Evolutionary conservation across 805 yeast genomes (phyloP), one percentile per base, ranked within the genome.

Genomic region (Saccharomycopsis fodiens): DNA sequence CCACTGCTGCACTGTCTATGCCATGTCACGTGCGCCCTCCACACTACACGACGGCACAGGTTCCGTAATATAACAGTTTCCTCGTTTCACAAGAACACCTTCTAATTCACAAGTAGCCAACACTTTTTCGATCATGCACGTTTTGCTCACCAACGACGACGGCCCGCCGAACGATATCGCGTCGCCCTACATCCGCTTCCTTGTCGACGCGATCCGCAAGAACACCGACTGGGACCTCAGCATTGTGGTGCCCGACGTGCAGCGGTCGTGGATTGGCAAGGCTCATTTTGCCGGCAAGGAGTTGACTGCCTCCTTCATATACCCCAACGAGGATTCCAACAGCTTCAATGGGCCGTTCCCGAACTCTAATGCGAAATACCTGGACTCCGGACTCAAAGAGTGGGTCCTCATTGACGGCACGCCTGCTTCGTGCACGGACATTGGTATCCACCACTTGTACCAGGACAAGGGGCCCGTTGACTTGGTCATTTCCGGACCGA

Each of bases 211-310:
- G 40, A 69, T 89, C 39, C 59, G 60, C 38, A 59, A 68, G 35
- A 55, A 67, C 44, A 85, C 96, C 4, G 78, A 85, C 59, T 91
- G 97, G 97, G 76, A 83, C 22, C 64, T 89, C 27, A 78, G 88
- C 20, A 79, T 89, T 17, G 88, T 82, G 22, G 82, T 93, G 2
- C 98, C 98, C 10, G 65, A 70, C 50, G 74, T 79, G 44, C 95
- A 86, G 55, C 66, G 93, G 55, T 89, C 97, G 12, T 93, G 98
- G 98, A 91, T 88, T 47, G 96, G 96, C 31, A 93, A 93, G 62
- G 97, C 98, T 4, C 97, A 89, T 67, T 79, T 93, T 57, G 94
- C 94, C 0, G 91, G 87, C 4, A 72, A 74, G 52, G 73, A 76
- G 22, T 66, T 83, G 35, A 65, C 76, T 2, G 75, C 83, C 1